Percentiles rank a stretch among this genome's conserved stretches.
Conservation (phyloP, 441 rosid genomes). For the Syzygium syzygioides region DNA sequence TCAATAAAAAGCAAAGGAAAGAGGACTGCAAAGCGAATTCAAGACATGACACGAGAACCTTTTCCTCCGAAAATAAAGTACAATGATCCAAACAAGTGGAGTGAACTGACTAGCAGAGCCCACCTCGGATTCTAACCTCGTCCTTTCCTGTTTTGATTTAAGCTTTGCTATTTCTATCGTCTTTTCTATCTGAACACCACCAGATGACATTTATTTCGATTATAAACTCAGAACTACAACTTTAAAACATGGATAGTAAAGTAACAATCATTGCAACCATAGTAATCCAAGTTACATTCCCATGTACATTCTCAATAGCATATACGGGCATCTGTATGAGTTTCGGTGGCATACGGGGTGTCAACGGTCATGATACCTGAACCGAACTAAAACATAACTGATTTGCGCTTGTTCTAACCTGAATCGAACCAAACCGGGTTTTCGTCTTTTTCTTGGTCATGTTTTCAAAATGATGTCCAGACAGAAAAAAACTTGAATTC, state of each 20-base stretch:
- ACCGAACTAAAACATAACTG: no score
- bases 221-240: background rate
- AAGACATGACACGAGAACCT: background rate
- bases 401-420: no score
- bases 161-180: conserved; percentile 90
- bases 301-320: background rate
- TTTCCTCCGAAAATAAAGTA: background rate
- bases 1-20: background rate
- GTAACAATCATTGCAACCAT: background rate
- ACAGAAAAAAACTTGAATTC: background rate
- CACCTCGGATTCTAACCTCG: conserved; percentile 86
- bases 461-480: background rate
- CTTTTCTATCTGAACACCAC: conserved; percentile 53
- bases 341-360: no score
- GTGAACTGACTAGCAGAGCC: background rate
- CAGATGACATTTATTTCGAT: conserved; percentile 2
- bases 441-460: no score
- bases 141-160: conserved; percentile 72
- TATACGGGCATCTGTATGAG: no score
- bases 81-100: background rate
- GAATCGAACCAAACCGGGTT: no score
- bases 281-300: background rate
- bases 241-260: background rate
- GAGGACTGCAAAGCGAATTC: background rate
- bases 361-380: no score